Evolutionary conservation across 352 stramenopile genomes (phyloP), one percentile per base, ranked within the genome.

Genomic region (Pelagophyceae sp.): DNA sequence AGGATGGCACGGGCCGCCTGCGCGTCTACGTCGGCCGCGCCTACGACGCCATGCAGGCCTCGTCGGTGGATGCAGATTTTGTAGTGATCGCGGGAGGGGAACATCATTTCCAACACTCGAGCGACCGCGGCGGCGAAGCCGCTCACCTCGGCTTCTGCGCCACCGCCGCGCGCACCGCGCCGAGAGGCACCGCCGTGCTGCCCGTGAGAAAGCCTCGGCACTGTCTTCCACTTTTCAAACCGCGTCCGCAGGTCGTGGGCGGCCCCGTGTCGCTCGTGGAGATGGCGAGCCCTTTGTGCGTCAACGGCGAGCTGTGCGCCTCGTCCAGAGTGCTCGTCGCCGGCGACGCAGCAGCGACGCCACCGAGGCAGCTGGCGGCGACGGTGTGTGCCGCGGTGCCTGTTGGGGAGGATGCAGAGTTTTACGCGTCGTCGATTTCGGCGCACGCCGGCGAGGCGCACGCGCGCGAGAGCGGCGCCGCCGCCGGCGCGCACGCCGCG

Each of bases 291-390:
- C 61, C 61, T 31, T 25, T 71, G n/a, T 71, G 37, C 33, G 61
- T 71, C 61, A 71, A 71, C 61, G 61, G 38, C 15, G 61, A 71
- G 61, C 61, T 71, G 3, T 3, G n/a, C 3, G 61, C 61, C 11
- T 27, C 3, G 3, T 37, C 61, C 11, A 19, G 15, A 37, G n/a
- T 71, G 3, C 33, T 71, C 29, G 61, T 29, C 29, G 17, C 3
- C 61, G 61, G 61, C 61, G 61, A 71, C 61, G 61, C 61, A 6
- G 61, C 61, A 1, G 61, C 61, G 61, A 71, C 61, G 61, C 61
- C 61, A 1, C 45, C 11, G 45, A 54, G 45, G 45, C 23, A 11
- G 45, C 11, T 23, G 45, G 11, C 11, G 11, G 45, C 11, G 11
- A 54, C 45, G 45, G 45, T 54, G 11, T 54, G 45, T 23, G 45